Evolutionary conservation across 805 yeast genomes (phyloP).

Genomic region (Clavispora vitiphila): DNA sequence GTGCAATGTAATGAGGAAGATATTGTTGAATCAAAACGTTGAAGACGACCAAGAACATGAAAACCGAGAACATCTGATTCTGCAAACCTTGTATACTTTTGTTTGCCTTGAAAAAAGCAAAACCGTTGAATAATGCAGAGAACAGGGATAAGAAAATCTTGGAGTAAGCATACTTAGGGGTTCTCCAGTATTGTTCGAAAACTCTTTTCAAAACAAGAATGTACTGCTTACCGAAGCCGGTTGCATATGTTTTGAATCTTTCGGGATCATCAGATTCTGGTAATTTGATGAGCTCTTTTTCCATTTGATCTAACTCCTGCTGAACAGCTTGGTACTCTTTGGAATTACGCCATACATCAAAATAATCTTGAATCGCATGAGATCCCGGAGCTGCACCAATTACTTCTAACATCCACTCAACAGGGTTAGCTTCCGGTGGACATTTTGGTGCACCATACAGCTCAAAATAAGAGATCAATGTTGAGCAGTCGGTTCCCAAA

Average conservation of each 20-base stretch:
- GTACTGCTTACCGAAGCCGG: slow-evolving; percentile 15
- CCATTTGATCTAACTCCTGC: slow-evolving; percentile 16
- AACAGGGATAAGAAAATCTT: slow-evolving; percentile 10
- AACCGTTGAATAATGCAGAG: slow-evolving; percentile 14
- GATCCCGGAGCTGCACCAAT: slow-evolving; percentile 84
- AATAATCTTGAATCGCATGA: slow-evolving; percentile 53
- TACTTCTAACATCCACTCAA: slow-evolving; percentile 50
- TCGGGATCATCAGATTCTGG: slow-evolving; percentile 22
- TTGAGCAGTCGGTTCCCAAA: slow-evolving; percentile 47
- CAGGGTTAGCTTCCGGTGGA: slow-evolving; percentile 71
- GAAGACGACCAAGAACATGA: slow-evolving; percentile 59
- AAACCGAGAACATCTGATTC: slow-evolving; percentile 72
- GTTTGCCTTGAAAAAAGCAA: slow-evolving; percentile 12
- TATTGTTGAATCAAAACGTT: slow-evolving; percentile 57
- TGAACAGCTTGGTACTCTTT: slow-evolving; percentile 12
- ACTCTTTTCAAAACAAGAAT: slow-evolving; percentile 27
- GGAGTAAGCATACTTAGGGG: slow-evolving; percentile 21
- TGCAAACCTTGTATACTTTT: slow-evolving; percentile 28
- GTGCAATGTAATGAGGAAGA: slow-evolving; percentile 50
- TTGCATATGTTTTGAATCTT: slow-evolving; percentile 10
- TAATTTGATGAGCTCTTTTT: slow-evolving; percentile 15
- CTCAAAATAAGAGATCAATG: slow-evolving; percentile 64
- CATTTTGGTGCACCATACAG: slow-evolving; percentile 59
- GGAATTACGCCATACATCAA: slow-evolving; percentile 50
- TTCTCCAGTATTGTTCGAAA: slow-evolving; percentile 32